Base-by-base conservation (phyloP, 176 grass and related monocot species). In the Aegilops sharonensis region DNA sequence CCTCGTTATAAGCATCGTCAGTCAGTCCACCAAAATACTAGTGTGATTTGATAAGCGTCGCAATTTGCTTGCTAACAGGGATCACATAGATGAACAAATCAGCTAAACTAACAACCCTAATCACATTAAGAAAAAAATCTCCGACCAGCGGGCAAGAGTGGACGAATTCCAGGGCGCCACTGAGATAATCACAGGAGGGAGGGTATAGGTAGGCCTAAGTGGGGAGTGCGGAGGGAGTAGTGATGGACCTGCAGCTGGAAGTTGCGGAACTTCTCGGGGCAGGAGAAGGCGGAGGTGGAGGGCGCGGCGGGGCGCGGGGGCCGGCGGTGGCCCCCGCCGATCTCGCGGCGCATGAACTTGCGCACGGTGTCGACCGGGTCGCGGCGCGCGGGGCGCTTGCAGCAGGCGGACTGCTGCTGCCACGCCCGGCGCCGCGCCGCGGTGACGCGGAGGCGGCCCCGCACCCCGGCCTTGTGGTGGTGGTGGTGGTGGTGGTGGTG, bases 201-300 rank as follows among this genome's bases (percentile, higher is more conserved):
- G 60, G 8, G 18, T 12, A 14, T 9, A 24, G 50, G 20, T 9
- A 24, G 50, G 18, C 50, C 50, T 54, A 54, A 6, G 50, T 1
- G 64, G 11, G 18, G 54, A 15, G 1, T 21, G 54, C 18, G 0
- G 30, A 11, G 37, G 15, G 6, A 32, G 52, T 8, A 57, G 17
- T 17, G 17, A 54, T 40, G 42, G 13, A 91, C 90, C 90, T 88
- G 90, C 13, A 91, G 86, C 86, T 85, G 90, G 90, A 91, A 82
- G 65, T 91, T 88, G 64, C 83, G 86, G 86, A 91, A 91, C 40
- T 82, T 91, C 90, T 91, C 90, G 60, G 89, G 89, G 65, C 83
- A 88, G 25, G 86, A 85, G 78, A 84, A 91, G 37, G 81, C 20
- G n/a, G 85, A 81, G 29, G 85, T 84, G 11, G 85, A 91, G 15